A percentile compares a stretch with the other conserved stretches of the same genome.
Conservation (phyloP, 257 asterid genomes). For the Solanum sejunctum region DNA sequence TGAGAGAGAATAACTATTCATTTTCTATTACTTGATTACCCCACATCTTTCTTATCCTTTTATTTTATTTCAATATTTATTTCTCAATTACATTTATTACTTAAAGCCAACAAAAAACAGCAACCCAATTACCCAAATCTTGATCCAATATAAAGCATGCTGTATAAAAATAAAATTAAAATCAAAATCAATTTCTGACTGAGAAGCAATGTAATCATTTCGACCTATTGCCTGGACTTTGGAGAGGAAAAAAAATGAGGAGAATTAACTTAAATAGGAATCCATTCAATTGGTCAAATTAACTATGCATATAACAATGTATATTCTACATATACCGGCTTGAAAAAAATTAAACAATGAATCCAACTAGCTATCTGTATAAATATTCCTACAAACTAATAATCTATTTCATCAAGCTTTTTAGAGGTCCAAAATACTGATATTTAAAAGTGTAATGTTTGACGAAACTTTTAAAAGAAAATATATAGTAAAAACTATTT, state of each 20-base stretch:
- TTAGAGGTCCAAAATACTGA: neutral
- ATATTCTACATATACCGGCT: too few relatives aligned
- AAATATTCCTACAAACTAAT: neutral
- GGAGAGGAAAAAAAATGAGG: neutral
- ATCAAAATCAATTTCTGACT: neutral
- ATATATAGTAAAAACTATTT: too few relatives aligned
- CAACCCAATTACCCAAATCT: too few relatives aligned
- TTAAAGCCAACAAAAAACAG: too few relatives aligned
- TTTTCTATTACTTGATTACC: too few relatives aligned
- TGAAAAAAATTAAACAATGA: neutral
- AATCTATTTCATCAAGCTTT: accelerated
- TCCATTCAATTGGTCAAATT: neutral
- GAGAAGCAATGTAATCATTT: neutral
- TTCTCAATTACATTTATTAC: too few relatives aligned
- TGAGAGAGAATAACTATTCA: too few relatives aligned
- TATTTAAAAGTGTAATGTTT: neutral
- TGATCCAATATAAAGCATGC: neutral
- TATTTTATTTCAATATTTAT: too few relatives aligned
- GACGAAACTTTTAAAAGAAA: neutral
- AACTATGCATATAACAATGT: too few relatives aligned
- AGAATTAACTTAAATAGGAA: neutral
- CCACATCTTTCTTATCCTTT: too few relatives aligned
- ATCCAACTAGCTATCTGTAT: neutral
- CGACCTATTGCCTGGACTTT: neutral
- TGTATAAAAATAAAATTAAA: neutral